Base-by-base conservation (phyloP, 2,329 filamentous ascomycete species). In the Periconia macrospinosa region DNA sequence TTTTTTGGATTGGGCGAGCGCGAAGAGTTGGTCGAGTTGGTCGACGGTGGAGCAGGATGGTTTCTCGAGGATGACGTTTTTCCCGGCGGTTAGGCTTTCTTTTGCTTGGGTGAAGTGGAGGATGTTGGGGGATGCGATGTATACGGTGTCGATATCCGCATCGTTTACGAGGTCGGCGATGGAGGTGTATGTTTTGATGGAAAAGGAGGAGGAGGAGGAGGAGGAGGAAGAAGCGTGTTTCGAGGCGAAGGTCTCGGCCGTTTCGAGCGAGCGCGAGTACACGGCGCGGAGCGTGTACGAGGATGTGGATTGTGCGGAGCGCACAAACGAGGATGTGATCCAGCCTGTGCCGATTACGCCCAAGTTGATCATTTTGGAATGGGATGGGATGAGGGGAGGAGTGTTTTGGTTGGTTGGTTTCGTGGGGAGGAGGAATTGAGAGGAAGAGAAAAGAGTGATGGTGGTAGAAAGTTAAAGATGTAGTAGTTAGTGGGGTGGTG, bases 1-100 rank as follows among this genome's bases (percentile, higher is more conserved):
- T 15, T 68, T 65, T 19, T 79, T 72, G 37, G 68, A 62, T 42
- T 75, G 68, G 1, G 78, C 76, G 14, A 75, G 63, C 15, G 60
- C 56, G 64, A 79, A 78, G 13, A 81, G 65, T 27, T 75, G 67
- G 35, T 78, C 71, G 3, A 80, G 69, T 57, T 81, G 76, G 1
- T 61, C 56, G 23, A 68, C 59, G 1, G 74, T 81, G 20, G 71
- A 75, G 23, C 77, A 78, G 0, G 76, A 74, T 6, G 79, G 79
- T 61, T 81, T 81, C 62, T 81, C 79, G n/a, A 81, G 65, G 30
- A 81, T 72, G 54, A 81, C 78, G 60, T 81, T 74, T 59, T 80
- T 81, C 47, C 74, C 71, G 2, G 75, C 77, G 5, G 62, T 43
- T 33, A 81, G 69, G 37, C 78, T 66, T 15, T 65, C 60, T 54